A percentile compares a stretch with the other conserved stretches of the same genome.
phyloP scores from a whole-genome alignment of 202 grass and related monocot genomes.

The Setaria italica region DNA sequence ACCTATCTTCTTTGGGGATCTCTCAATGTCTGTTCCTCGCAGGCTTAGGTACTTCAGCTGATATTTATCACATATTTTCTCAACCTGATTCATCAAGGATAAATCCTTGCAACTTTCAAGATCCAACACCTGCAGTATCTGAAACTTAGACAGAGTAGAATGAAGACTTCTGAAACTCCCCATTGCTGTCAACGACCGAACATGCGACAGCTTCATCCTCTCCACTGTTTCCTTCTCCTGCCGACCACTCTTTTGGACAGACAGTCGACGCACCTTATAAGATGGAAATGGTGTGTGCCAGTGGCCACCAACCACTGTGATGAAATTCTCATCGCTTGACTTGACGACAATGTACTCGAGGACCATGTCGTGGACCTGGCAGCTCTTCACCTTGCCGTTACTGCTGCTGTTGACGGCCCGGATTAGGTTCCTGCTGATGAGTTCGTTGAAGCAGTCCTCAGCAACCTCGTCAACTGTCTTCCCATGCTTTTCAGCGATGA shows the following conservation, averaged over 20 bases:
- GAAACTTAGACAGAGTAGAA: conserved; percentile 16
- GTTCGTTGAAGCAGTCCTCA: conserved; percentile 38
- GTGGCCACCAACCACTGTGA: conserved; percentile 38
- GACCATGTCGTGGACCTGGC: conserved; percentile 42
- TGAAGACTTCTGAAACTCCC: neutral
- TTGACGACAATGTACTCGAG: conserved; percentile 44
- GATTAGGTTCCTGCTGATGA: conserved; percentile 35
- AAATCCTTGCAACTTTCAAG: conserved; percentile 42
- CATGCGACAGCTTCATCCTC: conserved; percentile 42
- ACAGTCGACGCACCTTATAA: conserved; percentile 40
- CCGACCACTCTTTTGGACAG: neutral
- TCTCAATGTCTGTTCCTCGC: neutral
- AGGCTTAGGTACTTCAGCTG: conserved; percentile 46
- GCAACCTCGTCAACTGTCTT: conserved; percentile 10
- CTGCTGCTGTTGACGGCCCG: neutral
- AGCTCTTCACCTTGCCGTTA: conserved; percentile 39
- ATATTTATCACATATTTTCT: conserved; percentile 37
- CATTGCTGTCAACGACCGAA: conserved; percentile 11
- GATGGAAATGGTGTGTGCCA: conserved; percentile 26
- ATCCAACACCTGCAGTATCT: conserved; percentile 39
- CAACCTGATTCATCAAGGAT: neutral
- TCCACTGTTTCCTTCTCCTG: conserved; percentile 3
- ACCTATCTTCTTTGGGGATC: neutral
- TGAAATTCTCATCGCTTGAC: conserved; percentile 50
- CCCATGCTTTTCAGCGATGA: conserved; percentile 32